phyloP scores from a whole-genome alignment of 768 basidiomycete genomes.

The Suillus bovinus region DNA sequence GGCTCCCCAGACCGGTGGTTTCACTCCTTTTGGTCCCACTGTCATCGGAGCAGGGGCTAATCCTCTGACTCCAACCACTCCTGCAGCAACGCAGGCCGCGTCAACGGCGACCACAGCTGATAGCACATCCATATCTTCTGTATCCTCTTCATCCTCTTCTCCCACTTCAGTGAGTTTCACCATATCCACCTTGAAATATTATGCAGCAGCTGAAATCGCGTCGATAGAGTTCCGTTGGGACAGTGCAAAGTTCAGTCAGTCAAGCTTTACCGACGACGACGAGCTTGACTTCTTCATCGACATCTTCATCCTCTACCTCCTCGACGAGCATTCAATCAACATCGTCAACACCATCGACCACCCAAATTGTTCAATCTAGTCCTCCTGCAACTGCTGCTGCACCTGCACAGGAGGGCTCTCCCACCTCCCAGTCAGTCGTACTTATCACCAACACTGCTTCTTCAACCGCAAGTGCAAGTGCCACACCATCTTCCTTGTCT shows the following conservation, averaged over 20 bases:
- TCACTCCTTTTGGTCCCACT: conserved; percentile 18
- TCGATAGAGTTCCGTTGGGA: conserved; percentile 1
- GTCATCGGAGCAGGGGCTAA: conserved; percentile 38
- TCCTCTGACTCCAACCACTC: conserved; percentile 19
- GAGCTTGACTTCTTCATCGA: conserved; percentile 18
- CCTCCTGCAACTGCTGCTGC: conserved; percentile 34
- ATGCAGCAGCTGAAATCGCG: background rate
- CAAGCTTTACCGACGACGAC: conserved; percentile 11
- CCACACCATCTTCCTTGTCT: conserved; percentile 24
- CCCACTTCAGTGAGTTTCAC: conserved; percentile 21
- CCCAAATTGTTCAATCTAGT: conserved; percentile 15
- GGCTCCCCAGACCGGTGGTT: conserved; percentile 14
- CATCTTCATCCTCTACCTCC: conserved; percentile 18
- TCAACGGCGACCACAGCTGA: conserved; percentile 13
- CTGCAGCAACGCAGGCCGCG: conserved; percentile 15
- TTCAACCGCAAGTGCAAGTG: conserved; percentile 19
- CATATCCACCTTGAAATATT: background rate
- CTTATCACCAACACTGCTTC: conserved; percentile 19
- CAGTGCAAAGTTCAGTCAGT: conserved; percentile 14
- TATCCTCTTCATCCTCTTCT: conserved; percentile 15
- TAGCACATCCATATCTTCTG: conserved; percentile 15
- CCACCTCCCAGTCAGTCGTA: conserved; percentile 47
- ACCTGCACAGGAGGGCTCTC: conserved; percentile 43
- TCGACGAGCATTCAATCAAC: conserved; percentile 19
- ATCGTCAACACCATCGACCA: conserved; percentile 5